A percentile compares a stretch with the other conserved stretches of the same genome.
Evolutionary conservation across 192 early-diverging fungal species (phyloP).

Genomic region (Phycomyces nitens): DNA sequence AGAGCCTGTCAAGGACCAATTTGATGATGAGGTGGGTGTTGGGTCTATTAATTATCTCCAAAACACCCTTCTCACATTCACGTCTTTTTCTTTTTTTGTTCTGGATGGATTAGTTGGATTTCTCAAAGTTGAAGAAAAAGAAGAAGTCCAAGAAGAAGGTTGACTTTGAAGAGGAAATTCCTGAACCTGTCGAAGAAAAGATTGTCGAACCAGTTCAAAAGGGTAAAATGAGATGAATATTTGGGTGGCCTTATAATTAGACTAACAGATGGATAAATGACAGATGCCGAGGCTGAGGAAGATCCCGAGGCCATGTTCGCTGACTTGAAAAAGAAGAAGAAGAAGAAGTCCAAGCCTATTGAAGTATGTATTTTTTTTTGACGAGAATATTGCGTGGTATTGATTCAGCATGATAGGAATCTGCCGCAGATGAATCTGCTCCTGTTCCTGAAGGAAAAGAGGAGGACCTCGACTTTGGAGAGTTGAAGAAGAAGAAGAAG

Average conservation of each 20-base stretch:
- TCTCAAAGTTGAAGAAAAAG: constrained; percentile 55
- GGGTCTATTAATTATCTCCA: not conserved
- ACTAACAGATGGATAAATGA: not conserved
- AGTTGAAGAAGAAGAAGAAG: constrained; percentile 76
- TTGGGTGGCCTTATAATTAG: no score
- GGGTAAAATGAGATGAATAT: no score
- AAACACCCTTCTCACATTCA: not conserved
- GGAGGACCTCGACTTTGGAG: constrained; percentile 60
- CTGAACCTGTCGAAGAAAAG: constrained; percentile 14
- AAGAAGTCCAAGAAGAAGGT: constrained; percentile 65
- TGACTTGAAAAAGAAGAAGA: constrained; percentile 88
- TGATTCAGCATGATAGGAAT: no score
- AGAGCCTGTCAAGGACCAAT: constrained; percentile 32
- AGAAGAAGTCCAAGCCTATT: constrained; percentile 58
- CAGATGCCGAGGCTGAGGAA: constrained; percentile 38
- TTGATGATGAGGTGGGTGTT: constrained; percentile 30
- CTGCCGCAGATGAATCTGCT: not conserved
- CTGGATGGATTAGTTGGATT: constrained; percentile 29
- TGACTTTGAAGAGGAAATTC: constrained; percentile 37
- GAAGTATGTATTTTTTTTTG: constrained; percentile 8
- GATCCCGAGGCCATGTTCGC: constrained; percentile 69
- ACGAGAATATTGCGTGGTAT: not conserved
- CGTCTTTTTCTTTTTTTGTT: not conserved
- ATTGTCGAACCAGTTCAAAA: constrained; percentile 2
- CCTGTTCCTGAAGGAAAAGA: constrained; percentile 45